phyloP scores from a whole-genome alignment of 2,329 filamentous ascomycete species.

The Phialocephala sp. region DNA sequence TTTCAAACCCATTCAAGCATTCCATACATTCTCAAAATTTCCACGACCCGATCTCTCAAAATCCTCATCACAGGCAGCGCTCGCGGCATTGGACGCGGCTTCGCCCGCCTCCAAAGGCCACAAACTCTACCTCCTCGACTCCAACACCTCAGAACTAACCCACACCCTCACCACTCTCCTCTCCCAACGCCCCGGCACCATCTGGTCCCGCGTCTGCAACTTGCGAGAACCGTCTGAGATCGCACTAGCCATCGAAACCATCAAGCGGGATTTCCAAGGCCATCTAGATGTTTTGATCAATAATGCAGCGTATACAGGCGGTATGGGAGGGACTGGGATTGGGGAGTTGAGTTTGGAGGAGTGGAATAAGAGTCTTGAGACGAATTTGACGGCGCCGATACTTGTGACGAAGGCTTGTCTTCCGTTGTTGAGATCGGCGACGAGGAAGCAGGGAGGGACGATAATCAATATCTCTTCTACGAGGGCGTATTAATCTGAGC shows the following conservation, averaged over 20 bases:
- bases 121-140: slow-evolving; percentile 1
- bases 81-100: background rate
- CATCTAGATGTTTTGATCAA: slow-evolving; percentile 5
- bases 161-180: background rate
- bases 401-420: background rate
- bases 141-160: background rate
- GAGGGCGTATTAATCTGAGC: background rate
- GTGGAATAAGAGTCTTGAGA: slow-evolving; percentile 8
- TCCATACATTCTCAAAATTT: background rate
- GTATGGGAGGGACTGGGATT: background rate
- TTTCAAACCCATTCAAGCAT: too few relatives aligned
- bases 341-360: background rate
- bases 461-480: slow-evolving; percentile 9
- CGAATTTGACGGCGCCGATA: slow-evolving; percentile 4
- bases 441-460: background rate
- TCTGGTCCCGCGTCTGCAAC: background rate
- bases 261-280: background rate
- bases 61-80: slow-evolving; percentile 9
- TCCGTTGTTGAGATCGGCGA: background rate
- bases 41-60: slow-evolving; percentile 1
- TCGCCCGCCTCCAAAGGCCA: slow-evolving; percentile 12
- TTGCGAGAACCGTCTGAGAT: background rate
- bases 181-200: background rate
- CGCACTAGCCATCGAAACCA: background rate
- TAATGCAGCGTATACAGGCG: slow-evolving; percentile 1